A percentile compares a stretch with the other conserved stretches of the same genome.
These are phyloP conservation scores for Collybiopsis luxurians DNA, from an alignment of 768 basidiomycete species.

Conservation along the genomic window DNA sequence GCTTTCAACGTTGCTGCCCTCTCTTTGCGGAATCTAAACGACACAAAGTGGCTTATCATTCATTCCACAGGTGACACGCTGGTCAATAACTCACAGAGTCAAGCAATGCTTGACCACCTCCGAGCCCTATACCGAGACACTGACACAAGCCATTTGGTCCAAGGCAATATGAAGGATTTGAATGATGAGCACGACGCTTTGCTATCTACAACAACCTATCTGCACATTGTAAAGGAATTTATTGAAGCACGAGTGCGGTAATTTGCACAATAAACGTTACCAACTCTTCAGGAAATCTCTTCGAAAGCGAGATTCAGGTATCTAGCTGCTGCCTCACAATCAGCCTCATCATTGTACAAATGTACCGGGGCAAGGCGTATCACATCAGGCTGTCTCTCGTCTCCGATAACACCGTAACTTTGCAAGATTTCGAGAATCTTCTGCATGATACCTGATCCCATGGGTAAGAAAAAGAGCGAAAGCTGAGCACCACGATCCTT, in stretches of 20 bases:
- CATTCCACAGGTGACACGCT: constrained; percentile 74
- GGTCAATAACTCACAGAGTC: constrained; percentile 61
- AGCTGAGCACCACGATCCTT: constrained; percentile 81
- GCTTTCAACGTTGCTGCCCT: constrained; percentile 44
- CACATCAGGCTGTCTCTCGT: constrained; percentile 89
- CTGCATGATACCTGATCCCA: constrained; percentile 64
- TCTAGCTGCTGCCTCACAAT: constrained; percentile 68
- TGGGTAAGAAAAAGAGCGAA: constrained; percentile 76
- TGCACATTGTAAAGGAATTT: constrained; percentile 43
- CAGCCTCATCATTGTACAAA: constrained; percentile 80
- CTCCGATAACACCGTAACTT: constrained; percentile 80
- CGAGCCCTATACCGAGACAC: constrained; percentile 28
- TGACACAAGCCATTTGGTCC: constrained; percentile 17
- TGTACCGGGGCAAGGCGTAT: constrained; percentile 86
- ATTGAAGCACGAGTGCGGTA: constrained; percentile 18
- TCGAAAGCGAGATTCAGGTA: constrained; percentile 62
- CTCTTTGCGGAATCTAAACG: constrained; percentile 29
- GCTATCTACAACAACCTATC: constrained; percentile 39
- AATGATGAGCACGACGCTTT: constrained; percentile 55
- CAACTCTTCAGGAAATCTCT: constrained; percentile 14
- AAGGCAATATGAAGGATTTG: constrained; percentile 37
- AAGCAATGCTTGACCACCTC: constrained; percentile 58
- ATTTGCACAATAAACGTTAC: neutral
- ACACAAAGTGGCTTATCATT: constrained; percentile 65
- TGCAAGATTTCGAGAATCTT: constrained; percentile 59